A percentile compares a stretch with the other conserved stretches of the same genome.
These are phyloP conservation scores for Hypoxylon cercidicola DNA, from an alignment of 495 filamentous ascomycete genomes.

Conservation along the genomic window DNA sequence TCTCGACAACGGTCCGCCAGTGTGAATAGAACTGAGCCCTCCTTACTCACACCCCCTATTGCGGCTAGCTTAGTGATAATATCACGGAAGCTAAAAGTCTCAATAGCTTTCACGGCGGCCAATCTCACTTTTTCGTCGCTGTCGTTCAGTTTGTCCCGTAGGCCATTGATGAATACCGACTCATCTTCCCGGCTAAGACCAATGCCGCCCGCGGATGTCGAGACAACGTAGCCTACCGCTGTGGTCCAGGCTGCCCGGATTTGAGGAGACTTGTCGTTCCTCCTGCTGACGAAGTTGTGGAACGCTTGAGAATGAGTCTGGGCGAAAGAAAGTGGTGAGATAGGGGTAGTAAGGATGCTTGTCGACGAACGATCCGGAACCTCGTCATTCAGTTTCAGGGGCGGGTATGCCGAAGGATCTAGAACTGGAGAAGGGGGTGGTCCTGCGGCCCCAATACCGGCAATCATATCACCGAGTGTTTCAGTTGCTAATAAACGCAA, in stretches of 20 bases:
- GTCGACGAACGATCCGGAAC: constrained; percentile 56
- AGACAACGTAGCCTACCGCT: constrained; percentile 80
- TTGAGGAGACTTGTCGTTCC: constrained; percentile 81
- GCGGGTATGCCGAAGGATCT: constrained; percentile 84
- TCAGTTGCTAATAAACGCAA: constrained; percentile 88
- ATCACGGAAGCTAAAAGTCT: constrained; percentile 77
- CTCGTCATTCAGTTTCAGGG: constrained; percentile 71
- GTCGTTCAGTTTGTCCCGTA: constrained; percentile 85
- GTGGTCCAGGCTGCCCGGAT: constrained; percentile 89
- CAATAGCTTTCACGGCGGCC: constrained; percentile 83
- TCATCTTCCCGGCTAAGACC: constrained; percentile 84
- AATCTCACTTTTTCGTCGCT: constrained; percentile 90
- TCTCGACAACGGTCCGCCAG: constrained; percentile 92
- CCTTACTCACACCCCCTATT: constrained; percentile 73
- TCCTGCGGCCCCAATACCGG: constrained; percentile 90
- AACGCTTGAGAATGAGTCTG: constrained; percentile 81
- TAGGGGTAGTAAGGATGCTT: constrained; percentile 77
- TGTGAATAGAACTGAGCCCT: constrained; percentile 76
- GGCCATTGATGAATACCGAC: constrained; percentile 71
- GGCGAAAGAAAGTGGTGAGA: constrained; percentile 84
- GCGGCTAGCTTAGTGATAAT: constrained; percentile 82
- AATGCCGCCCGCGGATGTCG: constrained; percentile 86
- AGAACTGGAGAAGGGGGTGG: constrained; percentile 76
- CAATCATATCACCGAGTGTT: constrained; percentile 92
- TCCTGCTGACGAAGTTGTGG: constrained; percentile 81